Evolutionary conservation across 1,284 basidiomycete species (phyloP).

Genomic region (Pseudozyma thailandica): DNA sequence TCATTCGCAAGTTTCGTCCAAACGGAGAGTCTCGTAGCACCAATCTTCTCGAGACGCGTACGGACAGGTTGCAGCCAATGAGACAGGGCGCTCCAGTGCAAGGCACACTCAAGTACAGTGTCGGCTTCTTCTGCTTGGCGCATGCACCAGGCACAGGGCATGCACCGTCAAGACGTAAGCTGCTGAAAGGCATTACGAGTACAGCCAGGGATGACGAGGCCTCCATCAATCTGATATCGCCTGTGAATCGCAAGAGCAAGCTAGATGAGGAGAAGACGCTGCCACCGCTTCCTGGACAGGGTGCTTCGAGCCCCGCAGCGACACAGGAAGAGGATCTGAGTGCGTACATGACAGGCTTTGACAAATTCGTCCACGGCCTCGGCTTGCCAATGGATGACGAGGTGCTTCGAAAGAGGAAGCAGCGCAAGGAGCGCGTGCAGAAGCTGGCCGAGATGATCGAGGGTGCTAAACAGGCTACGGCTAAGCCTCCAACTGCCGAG

Average conservation of each 20-base stretch:
- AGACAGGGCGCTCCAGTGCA: conserved; percentile 44
- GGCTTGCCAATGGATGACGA: conserved; percentile 58
- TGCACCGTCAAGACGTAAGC: conserved; percentile 35
- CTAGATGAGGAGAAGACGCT: conserved; percentile 22
- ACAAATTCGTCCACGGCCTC: conserved; percentile 53
- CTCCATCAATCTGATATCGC: conserved; percentile 34
- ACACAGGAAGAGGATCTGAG: conserved; percentile 13
- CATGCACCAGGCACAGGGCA: conserved; percentile 41
- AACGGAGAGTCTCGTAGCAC: conserved; percentile 24
- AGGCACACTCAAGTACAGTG: conserved; percentile 60
- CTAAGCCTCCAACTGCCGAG: conserved; percentile 40
- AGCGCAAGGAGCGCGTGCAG: conserved; percentile 52
- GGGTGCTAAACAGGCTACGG: conserved; percentile 50
- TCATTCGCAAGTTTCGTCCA: conserved; percentile 44
- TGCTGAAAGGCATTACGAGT: conserved; percentile 36
- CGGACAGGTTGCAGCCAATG: conserved; percentile 53
- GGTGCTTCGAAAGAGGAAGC: conserved; percentile 37
- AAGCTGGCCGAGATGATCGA: conserved; percentile 53
- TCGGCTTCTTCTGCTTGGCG: conserved; percentile 57
- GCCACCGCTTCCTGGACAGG: conserved; percentile 16
- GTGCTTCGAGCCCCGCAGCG: neutral
- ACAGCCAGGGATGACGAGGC: conserved; percentile 15
- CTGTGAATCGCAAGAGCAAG: conserved; percentile 17
- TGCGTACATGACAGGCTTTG: conserved; percentile 54
- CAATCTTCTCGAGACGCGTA: conserved; percentile 52